Evolutionary conservation across 805 yeast species (phyloP).

Genomic region (Tetrapisispora nanseiensis): DNA sequence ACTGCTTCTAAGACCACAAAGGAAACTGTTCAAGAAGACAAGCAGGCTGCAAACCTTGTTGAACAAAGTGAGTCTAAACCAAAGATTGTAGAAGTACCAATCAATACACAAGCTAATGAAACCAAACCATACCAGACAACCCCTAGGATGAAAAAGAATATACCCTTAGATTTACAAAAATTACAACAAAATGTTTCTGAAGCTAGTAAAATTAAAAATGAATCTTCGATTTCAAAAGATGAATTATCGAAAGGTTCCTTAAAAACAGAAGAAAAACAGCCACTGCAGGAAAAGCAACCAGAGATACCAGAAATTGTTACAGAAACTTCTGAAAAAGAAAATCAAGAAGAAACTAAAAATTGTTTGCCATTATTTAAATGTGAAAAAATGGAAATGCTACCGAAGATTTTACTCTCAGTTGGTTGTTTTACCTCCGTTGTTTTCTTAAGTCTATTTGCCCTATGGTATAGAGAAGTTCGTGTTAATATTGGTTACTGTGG

Average conservation of each 20-base stretch:
- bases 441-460: conserved; percentile 20
- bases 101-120: not conserved
- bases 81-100: not conserved
- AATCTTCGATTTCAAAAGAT: not conserved
- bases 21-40: not conserved
- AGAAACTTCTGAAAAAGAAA: not conserved
- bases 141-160: not conserved
- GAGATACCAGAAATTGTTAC: not conserved
- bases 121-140: no score
- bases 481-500: conserved; percentile 66
- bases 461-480: conserved; percentile 57
- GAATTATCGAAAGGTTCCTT: not conserved
- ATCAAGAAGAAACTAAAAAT: not conserved
- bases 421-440: not conserved
- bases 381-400: not conserved
- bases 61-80: not conserved
- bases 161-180: conserved; percentile 2
- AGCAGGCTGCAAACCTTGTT: not conserved
- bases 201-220: not conserved
- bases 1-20: not conserved
- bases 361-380: not conserved
- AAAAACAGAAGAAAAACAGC: no score
- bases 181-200: not conserved
- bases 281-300: not conserved
- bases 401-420: not conserved